Base-by-base conservation (phyloP, 805 yeast species). In the Candida vaughaniae region DNA sequence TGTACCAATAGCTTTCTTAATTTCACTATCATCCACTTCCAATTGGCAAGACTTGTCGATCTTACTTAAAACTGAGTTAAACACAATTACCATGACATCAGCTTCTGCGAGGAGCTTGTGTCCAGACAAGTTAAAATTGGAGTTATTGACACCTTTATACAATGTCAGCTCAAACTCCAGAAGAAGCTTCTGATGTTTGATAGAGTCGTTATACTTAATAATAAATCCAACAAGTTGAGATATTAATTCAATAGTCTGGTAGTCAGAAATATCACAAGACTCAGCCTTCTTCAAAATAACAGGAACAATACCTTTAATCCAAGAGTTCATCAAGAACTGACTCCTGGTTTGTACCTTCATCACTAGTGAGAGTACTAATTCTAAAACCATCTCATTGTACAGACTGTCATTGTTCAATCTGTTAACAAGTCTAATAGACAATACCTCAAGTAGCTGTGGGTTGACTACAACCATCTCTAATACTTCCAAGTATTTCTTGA, bases 11-110 rank as follows among this genome's bases (percentile, higher is more conserved):
- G 48, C 22, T 10, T 28, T 16, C 2, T 36, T 20, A 10, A 51
- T 18, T 7, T 45, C 33, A 4, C 30, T 41, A n/a, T 22, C 26
- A 3, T 32, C 25, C 4, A 42, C 37, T 1, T 33, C 35, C 16
- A 45, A 26, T 1, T n/a, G 14, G 3, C 31, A n/a, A 0, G 62
- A 38, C 45, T 72, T 77, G 48, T 79, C 84, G 12, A 81, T 51
- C 14, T 73, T 76, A 3, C 82, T 69, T 7, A 82, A 33, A 1
- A 80, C 48, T 42, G 75, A 77, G 25, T 63, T 64, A 42, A 70
- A 63, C 20, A 69, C 41, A 1, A 67, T 57, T 15, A 77, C 60
- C 12, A 66, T 51, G 12, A 64, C 57, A 6, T 55, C 49, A 4
- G 71, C 60, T 0, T 23, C 25, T 2, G 46, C 47, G 2, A 60